Evolutionary conservation across 2,329 filamentous ascomycete species (phyloP), one percentile per base, ranked within the genome.

Genomic region (Alternaria brassicae): DNA sequence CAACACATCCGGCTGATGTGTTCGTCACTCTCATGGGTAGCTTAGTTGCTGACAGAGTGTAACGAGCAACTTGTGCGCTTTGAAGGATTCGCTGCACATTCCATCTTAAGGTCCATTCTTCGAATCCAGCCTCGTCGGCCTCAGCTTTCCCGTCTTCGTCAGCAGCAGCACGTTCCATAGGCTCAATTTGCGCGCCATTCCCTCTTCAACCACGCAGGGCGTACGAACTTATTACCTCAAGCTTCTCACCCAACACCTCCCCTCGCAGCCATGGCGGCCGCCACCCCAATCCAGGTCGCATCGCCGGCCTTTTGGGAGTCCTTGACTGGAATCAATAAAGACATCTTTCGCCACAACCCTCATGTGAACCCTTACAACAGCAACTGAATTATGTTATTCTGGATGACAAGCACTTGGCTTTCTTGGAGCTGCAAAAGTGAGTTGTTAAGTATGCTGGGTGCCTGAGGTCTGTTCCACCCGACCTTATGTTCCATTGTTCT

Each of bases 11-110:
- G 8, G 7, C 13, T 6, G 8, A 23, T 40, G 37, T n/a, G 32
- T 36, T n/a, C 6, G 6, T 36, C 32, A 23, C 4, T 23, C 6
- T 6, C 6, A 19, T 12, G 6, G 23, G 37, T 17, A 15, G 19
- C 19, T 15, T 23, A 40, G 19, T 32, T 32, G 13, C 30, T 32
- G 30, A 10, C 30, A 32, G 30, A 32, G 30, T 32, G 30, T 32
- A 32, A 40, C 19, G 19, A 40, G 19, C 19, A 25, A 12, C 5
- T 17, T 13, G 42, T 10, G 28, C 30, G 28, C 44, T 48, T 10
- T n/a, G 0, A 1, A 8, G 13, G 13, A 17, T 32, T 12, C 27
- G 6, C 0, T 19, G 9, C 27, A 48, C 17, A 1, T 6, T 1
- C 4, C 28, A 48, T 36, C 12, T 2, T 25, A 5, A 2, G 13